A percentile compares a stretch with the other conserved stretches of the same genome.
These are phyloP conservation scores for Clonostachys rhizophaga DNA, from an alignment of 2,329 filamentous ascomycete species.

Conservation along the genomic window DNA sequence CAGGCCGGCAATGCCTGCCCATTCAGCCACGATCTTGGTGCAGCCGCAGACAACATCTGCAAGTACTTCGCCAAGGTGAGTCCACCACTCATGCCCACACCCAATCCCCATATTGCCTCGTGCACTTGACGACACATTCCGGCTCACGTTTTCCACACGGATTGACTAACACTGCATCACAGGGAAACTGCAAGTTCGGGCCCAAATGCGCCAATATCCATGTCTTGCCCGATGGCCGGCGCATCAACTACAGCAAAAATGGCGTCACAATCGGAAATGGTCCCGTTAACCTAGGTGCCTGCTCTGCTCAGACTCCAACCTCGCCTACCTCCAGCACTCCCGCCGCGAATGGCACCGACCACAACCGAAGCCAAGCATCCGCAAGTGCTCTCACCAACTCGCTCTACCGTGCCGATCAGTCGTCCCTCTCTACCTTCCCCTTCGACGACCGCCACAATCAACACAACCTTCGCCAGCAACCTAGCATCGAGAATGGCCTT, in stretches of 20 bases:
- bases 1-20: slow-evolving; percentile 95
- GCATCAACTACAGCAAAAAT: slow-evolving; percentile 76
- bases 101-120: not conserved
- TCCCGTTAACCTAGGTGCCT: slow-evolving; percentile 58
- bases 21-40: slow-evolving; percentile 89
- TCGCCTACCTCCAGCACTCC: slow-evolving; percentile 31
- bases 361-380: slow-evolving; percentile 52
- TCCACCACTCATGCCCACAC: not conserved
- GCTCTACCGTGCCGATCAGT: slow-evolving; percentile 38
- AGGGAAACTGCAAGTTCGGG: slow-evolving; percentile 99
- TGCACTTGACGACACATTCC: not conserved
- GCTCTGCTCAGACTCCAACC: slow-evolving; percentile 46
- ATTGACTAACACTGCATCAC: slow-evolving; percentile 1
- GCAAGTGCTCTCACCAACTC: slow-evolving; percentile 61
- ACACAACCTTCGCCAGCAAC: slow-evolving; percentile 39
- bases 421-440: slow-evolving; percentile 29
- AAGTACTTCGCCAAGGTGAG: slow-evolving; percentile 96
- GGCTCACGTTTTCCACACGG: not conserved
- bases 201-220: slow-evolving; percentile 97
- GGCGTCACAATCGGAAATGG: slow-evolving; percentile 60
- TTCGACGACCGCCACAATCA: slow-evolving; percentile 29
- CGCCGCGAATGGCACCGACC: slow-evolving; percentile 1
- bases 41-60: slow-evolving; percentile 83
- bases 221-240: slow-evolving; percentile 86
- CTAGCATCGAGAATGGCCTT: slow-evolving; percentile 49